Evolutionary conservation across 495 filamentous ascomycete species (phyloP).

Genomic region (Aspergillus carlsbadensis): DNA sequence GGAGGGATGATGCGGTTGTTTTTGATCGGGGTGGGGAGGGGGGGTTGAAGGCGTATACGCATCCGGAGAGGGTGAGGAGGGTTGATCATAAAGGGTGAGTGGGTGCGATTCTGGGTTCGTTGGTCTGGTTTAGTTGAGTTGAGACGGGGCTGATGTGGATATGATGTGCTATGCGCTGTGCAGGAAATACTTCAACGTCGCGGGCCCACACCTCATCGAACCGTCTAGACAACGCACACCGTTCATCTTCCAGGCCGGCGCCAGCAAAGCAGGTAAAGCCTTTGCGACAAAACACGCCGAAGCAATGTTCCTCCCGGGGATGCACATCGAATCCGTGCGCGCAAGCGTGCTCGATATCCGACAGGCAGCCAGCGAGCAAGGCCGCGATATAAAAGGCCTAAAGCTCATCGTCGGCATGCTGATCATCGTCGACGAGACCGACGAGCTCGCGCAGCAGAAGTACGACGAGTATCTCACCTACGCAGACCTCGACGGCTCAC

Average conservation of each 20-base stretch:
- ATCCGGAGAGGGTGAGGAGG: constrained; percentile 54
- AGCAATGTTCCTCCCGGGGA: constrained; percentile 49
- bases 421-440: constrained; percentile 51
- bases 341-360: constrained; percentile 48
- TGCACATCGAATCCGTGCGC: constrained; percentile 44
- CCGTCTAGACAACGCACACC: constrained; percentile 66
- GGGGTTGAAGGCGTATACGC: constrained; percentile 50
- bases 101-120: too few species aligned
- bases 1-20: constrained; percentile 62
- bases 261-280: constrained; percentile 56
- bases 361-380: constrained; percentile 38
- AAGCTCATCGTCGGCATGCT: constrained; percentile 53
- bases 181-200: constrained; percentile 64
- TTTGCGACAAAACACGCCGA: constrained; percentile 63
- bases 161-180: constrained; percentile 10
- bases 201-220: constrained; percentile 63
- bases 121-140: too few species aligned
- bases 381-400: constrained; percentile 46
- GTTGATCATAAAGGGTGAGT: constrained; percentile 53
- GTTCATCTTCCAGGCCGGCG: constrained; percentile 63
- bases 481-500: constrained; percentile 54
- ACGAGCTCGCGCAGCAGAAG: constrained; percentile 52
- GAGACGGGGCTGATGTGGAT: too few species aligned
- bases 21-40: too few species aligned
- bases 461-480: constrained; percentile 48